Percentiles rank a stretch among this genome's conserved stretches.
Conservation (phyloP, 106 monocot species). For the Allium fistulosum region DNA sequence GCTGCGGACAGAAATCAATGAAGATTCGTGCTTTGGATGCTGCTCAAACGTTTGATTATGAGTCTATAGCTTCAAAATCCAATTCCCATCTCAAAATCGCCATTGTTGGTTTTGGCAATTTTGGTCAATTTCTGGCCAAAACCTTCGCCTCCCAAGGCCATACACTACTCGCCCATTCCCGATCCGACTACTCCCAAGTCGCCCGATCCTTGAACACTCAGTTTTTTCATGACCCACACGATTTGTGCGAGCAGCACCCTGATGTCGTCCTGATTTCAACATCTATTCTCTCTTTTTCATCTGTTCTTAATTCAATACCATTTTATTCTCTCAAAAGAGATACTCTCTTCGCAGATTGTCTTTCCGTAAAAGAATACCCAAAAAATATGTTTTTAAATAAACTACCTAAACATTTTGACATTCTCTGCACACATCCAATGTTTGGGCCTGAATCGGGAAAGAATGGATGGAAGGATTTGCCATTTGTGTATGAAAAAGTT, state of each 20-base stretch:
- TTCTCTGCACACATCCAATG: slow-evolving; percentile 80
- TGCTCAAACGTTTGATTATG: slow-evolving; percentile 48
- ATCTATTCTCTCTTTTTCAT: slow-evolving; percentile 33
- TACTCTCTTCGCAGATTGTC: neutral
- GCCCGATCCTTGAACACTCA: slow-evolving; percentile 3
- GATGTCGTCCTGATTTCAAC: slow-evolving; percentile 34
- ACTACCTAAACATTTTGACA: slow-evolving; percentile 48
- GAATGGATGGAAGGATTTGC: slow-evolving; percentile 50
- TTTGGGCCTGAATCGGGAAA: slow-evolving; percentile 66
- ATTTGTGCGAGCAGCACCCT: slow-evolving; percentile 74
- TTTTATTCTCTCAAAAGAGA: slow-evolving; percentile 24
- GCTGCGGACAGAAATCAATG: neutral
- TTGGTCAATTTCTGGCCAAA: slow-evolving; percentile 57
- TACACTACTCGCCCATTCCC: slow-evolving; percentile 57
- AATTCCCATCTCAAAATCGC: slow-evolving; percentile 50
- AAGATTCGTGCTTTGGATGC: slow-evolving; percentile 29
- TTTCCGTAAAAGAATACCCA: slow-evolving; percentile 30
- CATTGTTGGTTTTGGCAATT: slow-evolving; percentile 71
- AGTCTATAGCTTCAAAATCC: slow-evolving; percentile 13
- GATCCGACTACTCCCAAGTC: slow-evolving; percentile 20
- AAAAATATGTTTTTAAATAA: slow-evolving; percentile 26
- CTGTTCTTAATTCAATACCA: slow-evolving; percentile 37
- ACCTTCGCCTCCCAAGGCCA: slow-evolving; percentile 47
- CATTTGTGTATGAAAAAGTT: slow-evolving; percentile 59
- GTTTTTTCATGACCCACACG: slow-evolving; percentile 54